Evolutionary conservation across 345 rosid species (phyloP).

Genomic region (Mallotus nudiflorus): DNA sequence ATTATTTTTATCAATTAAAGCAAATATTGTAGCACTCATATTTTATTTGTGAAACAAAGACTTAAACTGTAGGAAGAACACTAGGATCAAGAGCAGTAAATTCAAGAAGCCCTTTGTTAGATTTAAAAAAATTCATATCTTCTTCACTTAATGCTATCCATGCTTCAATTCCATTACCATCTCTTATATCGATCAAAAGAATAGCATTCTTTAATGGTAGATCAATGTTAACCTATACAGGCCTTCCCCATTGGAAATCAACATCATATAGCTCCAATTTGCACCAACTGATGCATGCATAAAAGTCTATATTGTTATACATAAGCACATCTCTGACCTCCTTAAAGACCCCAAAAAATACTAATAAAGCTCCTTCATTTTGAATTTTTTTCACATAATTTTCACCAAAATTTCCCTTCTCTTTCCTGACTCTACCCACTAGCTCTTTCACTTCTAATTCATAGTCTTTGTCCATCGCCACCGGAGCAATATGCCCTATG

Average conservation of each 20-base stretch:
- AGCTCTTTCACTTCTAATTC: neutral
- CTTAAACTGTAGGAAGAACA: too few relatives aligned
- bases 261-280: neutral
- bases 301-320: constrained; percentile 1
- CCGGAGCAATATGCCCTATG: neutral
- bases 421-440: constrained; percentile 13
- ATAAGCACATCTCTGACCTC: neutral
- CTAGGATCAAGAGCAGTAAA: constrained; percentile 15
- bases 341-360: neutral
- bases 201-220: neutral
- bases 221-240: neutral
- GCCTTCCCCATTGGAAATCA: constrained; percentile 24
- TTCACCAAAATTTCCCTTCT: neutral
- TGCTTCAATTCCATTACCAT: constrained; percentile 20
- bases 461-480: neutral
- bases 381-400: neutral
- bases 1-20: too few relatives aligned
- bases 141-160: constrained; percentile 14
- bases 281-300: constrained; percentile 22
- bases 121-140: constrained; percentile 7
- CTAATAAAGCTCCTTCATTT: neutral
- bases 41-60: too few relatives aligned
- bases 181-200: constrained; percentile 13
- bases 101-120: constrained; percentile 13
- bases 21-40: too few relatives aligned